A percentile compares a stretch with the other conserved stretches of the same genome.
Evolutionary conservation across 768 basidiomycete genomes (phyloP).

Genomic region (Hygrocybe punicea): DNA sequence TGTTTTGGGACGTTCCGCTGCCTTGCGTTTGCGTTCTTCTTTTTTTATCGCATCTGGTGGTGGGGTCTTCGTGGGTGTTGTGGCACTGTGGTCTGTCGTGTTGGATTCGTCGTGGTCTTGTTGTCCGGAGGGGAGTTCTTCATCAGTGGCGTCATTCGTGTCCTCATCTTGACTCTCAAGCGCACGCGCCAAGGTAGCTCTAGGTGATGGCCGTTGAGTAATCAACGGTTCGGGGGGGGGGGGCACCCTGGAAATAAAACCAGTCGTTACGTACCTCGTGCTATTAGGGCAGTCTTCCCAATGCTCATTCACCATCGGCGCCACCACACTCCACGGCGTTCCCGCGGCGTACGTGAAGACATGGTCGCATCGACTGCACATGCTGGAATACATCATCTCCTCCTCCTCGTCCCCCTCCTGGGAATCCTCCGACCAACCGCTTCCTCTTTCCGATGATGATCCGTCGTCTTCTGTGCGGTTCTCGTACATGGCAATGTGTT

Average conservation of each 20-base stretch:
- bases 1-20: not conserved
- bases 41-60: not conserved
- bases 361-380: too few species aligned
- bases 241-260: not conserved
- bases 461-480: too few species aligned
- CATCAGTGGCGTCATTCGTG: not conserved
- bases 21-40: not conserved
- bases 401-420: too few species aligned
- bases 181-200: too few species aligned
- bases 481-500: too few species aligned
- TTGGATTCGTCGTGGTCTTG: too few species aligned
- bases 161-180: too few species aligned
- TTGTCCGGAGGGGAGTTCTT: not conserved
- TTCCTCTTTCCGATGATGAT: too few species aligned
- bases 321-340: constrained; percentile 8
- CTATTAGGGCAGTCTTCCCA: constrained; percentile 13
- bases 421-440: too few species aligned
- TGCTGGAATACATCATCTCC: too few species aligned
- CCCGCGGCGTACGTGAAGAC: constrained; percentile 8
- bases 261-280: constrained; percentile 10
- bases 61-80: not conserved
- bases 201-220: not conserved
- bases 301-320: constrained; percentile 8
- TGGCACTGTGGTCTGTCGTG: too few species aligned
- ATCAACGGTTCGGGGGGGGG: too few species aligned